phyloP scores from a whole-genome alignment of 495 filamentous ascomycete species.

The Mytilinidion resinicola region DNA sequence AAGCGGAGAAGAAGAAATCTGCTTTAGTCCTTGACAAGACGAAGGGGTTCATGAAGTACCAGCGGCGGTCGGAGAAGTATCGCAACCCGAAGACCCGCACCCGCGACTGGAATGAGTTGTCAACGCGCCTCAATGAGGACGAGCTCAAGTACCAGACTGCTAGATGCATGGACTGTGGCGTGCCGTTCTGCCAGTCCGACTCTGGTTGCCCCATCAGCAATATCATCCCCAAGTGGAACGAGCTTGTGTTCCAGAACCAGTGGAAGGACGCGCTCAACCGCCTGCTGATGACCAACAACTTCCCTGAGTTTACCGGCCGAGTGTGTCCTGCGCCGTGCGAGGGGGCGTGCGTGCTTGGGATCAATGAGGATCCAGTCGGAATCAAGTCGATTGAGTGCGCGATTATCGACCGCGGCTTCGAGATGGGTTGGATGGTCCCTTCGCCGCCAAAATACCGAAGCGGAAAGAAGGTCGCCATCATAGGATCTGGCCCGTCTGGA shows the following conservation, averaged over 20 bases:
- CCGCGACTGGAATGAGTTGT: constrained; percentile 94
- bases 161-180: constrained; percentile 99
- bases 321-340: constrained; percentile 98
- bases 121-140: constrained; percentile 82
- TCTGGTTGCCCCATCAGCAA: constrained; percentile 97
- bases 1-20: constrained; percentile 88
- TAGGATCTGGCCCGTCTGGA: constrained; percentile 92
- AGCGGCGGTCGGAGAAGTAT: constrained; percentile 91
- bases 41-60: constrained; percentile 97
- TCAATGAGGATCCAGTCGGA: constrained; percentile 96
- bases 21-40: constrained; percentile 97
- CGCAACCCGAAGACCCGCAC: constrained; percentile 77
- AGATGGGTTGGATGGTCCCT: constrained; percentile 99
- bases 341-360: constrained; percentile 93
- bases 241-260: constrained; percentile 84
- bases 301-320: constrained; percentile 98
- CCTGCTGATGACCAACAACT: constrained; percentile 98
- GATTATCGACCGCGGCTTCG: constrained; percentile 97
- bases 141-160: constrained; percentile 98
- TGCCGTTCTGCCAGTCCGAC: constrained; percentile 98
- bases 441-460: constrained; percentile 71
- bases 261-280: constrained; percentile 96
- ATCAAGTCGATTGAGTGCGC: constrained; percentile 99
- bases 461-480: constrained; percentile 85
- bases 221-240: constrained; percentile 99